Base-by-base conservation (phyloP, 1,139 yeast species). In the Wickerhamomyces sp. region DNA sequence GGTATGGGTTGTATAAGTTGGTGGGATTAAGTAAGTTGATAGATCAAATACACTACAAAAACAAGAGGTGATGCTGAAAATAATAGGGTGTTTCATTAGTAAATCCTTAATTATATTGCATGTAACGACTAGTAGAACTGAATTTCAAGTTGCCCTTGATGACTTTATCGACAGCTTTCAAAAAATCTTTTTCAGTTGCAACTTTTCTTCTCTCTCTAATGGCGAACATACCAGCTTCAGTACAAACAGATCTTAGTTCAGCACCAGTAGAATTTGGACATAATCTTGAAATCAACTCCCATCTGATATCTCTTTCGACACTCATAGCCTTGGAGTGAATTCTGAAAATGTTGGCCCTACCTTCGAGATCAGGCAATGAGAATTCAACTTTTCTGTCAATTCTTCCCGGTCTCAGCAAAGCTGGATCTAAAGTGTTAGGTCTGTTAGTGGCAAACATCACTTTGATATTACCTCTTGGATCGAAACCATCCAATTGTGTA, bases 211-310 rank as follows among this genome's bases (percentile, higher is more conserved):
- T 79, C 14, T 97, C 96, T 57, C 99, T 79, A 41, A 91, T 91
- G 34, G 98, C 98, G 70, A 88, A 91, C 98, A 91, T 91, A 52
- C 98, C 99, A 6, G 96, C 96, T 62, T 89, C 96, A 2, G 96
- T 89, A 62, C 97, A 88, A 18, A 89, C 96, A 11, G 95, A 85
- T 58, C 96, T 79, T 53, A 91, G 73, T 65, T 91, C 98, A 9
- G 98, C 99, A 62, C 99, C 99, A 2, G 98, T 91, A 14, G 95
- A 85, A 62, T 91, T 91, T 45, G 98, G 98, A 68, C 98, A 91
- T 55, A 91, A 72, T 58, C 98, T 77, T 16, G 97, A 88, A 55
- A 91, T 91, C 56, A 91, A 75, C 63, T 91, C 98, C 98, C 98
- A 91, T 64, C 98, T 81, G 42, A 91, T 91, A 52, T 87, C 95